Evolutionary conservation across 176 grass and related monocot species (phyloP).

Genomic region (Tillandsia fasciculata): DNA sequence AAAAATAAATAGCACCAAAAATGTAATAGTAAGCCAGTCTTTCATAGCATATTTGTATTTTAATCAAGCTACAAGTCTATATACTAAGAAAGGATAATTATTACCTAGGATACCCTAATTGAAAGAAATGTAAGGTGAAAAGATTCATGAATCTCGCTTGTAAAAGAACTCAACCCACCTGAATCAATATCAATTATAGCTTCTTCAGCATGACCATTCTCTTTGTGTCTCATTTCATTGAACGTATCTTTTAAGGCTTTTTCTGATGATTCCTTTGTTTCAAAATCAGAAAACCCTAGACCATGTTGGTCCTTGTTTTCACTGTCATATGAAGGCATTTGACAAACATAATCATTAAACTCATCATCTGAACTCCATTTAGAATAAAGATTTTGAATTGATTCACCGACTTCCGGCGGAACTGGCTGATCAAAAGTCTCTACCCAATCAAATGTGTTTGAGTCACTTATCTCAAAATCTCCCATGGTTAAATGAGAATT

Average conservation of each 20-base stretch:
- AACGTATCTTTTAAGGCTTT: constrained; percentile 28
- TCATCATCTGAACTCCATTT: constrained; percentile 47
- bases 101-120: background rate
- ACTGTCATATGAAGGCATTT: constrained; percentile 12
- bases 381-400: constrained; percentile 31
- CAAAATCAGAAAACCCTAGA: constrained; percentile 2
- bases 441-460: constrained; percentile 31
- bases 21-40: too few species aligned
- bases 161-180: constrained; percentile 30
- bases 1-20: too few species aligned
- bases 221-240: constrained; percentile 15
- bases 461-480: constrained; percentile 19
- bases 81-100: background rate
- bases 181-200: constrained; percentile 22
- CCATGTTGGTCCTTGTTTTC: constrained; percentile 22
- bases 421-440: constrained; percentile 28
- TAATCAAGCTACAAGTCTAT: background rate
- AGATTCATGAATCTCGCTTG: constrained; percentile 2
- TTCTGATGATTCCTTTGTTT: constrained; percentile 12
- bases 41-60: background rate
- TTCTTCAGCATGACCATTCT: constrained; percentile 27
- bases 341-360: constrained; percentile 13
- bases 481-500: constrained; percentile 36
- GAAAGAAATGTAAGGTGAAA: background rate
- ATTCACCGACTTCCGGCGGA: constrained; percentile 5